Base-by-base conservation (phyloP, 768 basidiomycete genomes). In the Suillus subalutaceus region DNA sequence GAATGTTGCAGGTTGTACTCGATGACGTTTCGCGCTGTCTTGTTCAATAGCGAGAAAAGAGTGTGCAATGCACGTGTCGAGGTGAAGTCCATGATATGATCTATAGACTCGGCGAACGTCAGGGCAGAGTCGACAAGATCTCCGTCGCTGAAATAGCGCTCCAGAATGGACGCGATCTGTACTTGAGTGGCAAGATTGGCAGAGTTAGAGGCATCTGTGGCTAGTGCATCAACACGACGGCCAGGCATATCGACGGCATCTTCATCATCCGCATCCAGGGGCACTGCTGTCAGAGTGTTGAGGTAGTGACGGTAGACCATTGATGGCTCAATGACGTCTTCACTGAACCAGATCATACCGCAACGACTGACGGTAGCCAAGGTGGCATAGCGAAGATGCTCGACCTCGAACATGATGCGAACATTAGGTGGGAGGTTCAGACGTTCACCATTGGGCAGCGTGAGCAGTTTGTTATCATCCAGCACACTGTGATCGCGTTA, bases 281-380 rank as follows among this genome's bases (percentile, higher is more conserved):
- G 87, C 1, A 90, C 82, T 2, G 88, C 81, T 0, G 90, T 83
- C 35, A 99, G 82, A 0, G 90, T 90, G 62, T 86, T 84, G 56
- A 99, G 86, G 73, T 98, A 97, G 74, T 98, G 86, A 62, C 86
- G 88, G 77, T 92, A 97, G 20, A 97, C 87, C 97, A 99, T 98
- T 1, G 84, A 80, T 7, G 96, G 89, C 69, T 94, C 91, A 35
- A 99, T 88, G 58, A 97, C 89, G 69, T 98, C 96, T 66, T 98
- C 96, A 75, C 96, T 98, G 82, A 99, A 99, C 97, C 97, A 99
- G 72, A 99, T 97, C 97, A 99, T 99, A 76, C 97, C 97, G 74
- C 97, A 99, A 64, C 97, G 96, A 87, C 95, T 97, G 83, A 99
- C 97, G 35, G 97, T 99, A 18, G 97, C 97, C 63, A 92, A 88